Evolutionary conservation across 164 flowering plant species (phyloP), one percentile per base, ranked within the genome.

Genomic region (Tinospora cordifolia): DNA sequence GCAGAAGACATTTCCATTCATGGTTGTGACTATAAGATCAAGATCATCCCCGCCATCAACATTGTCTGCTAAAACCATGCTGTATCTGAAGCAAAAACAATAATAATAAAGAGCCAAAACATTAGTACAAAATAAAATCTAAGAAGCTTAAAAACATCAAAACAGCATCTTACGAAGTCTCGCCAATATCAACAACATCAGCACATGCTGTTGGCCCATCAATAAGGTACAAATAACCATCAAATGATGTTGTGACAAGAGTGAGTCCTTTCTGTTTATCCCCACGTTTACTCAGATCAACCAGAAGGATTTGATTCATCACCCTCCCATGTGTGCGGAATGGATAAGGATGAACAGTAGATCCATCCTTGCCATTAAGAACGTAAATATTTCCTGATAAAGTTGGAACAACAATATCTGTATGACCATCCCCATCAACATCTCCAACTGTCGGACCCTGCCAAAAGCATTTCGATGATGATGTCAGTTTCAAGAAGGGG

Each of bases 1-100:
- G 87, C 99, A 95, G 76, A 95, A 91, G 70, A 95, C 99, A 76
- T 95, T 95, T 65, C 99, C 99, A 69, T 95, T 95, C 99, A 95
- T 95, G 66, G 99, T 95, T 63, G 98, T 81, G 44, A 95, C 98
- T 49, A 95, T 79, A 54, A 95, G 94, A 87, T 95, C 99, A 46
- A 95, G 93, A 76, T 95, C 99, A 83, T 94, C 97, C 46, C 99
- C 99, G 65, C 97, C 99, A 79, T 94, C 99, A 71, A 94, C 90
- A 80, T 92, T 95, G 75, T 95, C 99, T 14, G 98, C 99, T 75
- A 95, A 77, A 70, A 90, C 98, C 98, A 90, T 95, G 83, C 93
- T 92, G 84, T 95, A 95, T 76, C 99, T 94, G 96, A 72, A 36
- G 77, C n/a, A 62, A 54, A 54, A 17, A n/a, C n/a, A n/a, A n/a